These are phyloP conservation scores for Ocimum tenuiflorum DNA, from an alignment of 257 asterid genomes.

Conservation along the genomic window DNA sequence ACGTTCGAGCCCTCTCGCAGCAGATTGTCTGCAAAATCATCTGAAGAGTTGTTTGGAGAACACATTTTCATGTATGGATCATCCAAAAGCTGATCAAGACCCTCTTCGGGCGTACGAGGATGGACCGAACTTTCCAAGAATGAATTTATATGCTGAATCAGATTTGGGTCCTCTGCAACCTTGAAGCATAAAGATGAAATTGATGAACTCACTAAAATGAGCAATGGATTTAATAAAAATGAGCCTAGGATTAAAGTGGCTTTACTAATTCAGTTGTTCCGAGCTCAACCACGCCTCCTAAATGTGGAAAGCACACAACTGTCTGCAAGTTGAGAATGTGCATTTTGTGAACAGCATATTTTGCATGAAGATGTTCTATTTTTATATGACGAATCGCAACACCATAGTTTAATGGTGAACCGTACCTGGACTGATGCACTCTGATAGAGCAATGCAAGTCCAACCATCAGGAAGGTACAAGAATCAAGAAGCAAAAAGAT, in stretches of 20 bases:
- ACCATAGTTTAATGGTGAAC: no score
- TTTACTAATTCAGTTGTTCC: conserved; percentile 79
- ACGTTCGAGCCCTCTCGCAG: conserved; percentile 47
- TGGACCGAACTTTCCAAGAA: conserved; percentile 33
- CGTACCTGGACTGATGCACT: no score
- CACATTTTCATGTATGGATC: conserved; percentile 22
- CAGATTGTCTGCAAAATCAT: conserved; percentile 45
- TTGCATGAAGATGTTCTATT: no score
- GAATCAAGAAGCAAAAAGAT: conserved; percentile 19
- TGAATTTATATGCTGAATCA: conserved; percentile 52
- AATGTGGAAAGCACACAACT: conserved; percentile 76
- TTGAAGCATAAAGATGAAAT: no score
- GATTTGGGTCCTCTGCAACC: conserved; percentile 66
- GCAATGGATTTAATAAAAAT: no score
- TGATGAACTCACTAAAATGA: no score
- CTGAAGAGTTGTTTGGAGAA: conserved; percentile 45
- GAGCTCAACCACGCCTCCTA: conserved; percentile 77
- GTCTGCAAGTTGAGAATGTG: conserved; percentile 50
- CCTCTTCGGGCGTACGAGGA: conserved; percentile 24
- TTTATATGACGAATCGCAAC: no score
- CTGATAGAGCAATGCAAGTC: no score
- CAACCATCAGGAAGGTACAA: no score
- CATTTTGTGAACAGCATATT: no score
- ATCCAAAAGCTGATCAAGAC: conserved; percentile 36
- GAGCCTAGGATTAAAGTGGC: no score